These are phyloP conservation scores for Debaryomycetaceae sp. DNA, from an alignment of 1,139 yeast species.

Conservation along the genomic window DNA sequence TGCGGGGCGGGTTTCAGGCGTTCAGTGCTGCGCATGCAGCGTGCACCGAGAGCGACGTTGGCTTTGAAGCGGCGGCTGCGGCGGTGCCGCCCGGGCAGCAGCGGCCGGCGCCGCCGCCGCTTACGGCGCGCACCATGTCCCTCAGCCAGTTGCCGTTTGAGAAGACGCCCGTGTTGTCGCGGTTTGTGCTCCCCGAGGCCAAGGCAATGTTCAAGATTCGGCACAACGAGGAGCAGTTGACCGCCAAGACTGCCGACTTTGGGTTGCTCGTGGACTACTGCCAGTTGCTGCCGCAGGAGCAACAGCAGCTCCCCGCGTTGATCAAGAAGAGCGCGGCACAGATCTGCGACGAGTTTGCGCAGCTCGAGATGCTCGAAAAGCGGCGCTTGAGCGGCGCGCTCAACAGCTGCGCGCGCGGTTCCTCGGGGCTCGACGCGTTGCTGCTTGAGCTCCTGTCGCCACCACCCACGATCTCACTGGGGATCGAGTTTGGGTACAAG, in stretches of 20 bases:
- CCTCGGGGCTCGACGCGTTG: constrained; percentile 9
- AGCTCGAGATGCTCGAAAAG: constrained; percentile 29
- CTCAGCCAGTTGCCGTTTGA: constrained; percentile 7
- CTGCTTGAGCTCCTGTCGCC: constrained; percentile 10
- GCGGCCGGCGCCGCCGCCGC: constrained; percentile 6
- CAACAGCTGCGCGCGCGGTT: constrained; percentile 8
- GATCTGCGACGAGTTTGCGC: constrained; percentile 22
- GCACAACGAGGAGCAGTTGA: constrained; percentile 36
- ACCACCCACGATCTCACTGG: constrained; percentile 35
- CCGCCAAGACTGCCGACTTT: constrained; percentile 6
- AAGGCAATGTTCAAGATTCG: constrained; percentile 30
- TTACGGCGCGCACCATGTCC: constrained; percentile 4
- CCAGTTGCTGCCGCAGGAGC: constrained; percentile 7
- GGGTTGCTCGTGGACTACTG: constrained; percentile 6
- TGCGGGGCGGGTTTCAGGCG: constrained; percentile 21
- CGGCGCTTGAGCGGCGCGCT: constrained; percentile 28
- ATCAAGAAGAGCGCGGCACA: constrained; percentile 15
- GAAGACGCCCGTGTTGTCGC: constrained; percentile 26
- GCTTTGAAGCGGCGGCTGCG: constrained; percentile 1
- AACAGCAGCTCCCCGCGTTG: constrained; percentile 23
- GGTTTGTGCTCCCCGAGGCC: constrained; percentile 23
- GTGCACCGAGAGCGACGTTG: constrained; percentile 11
- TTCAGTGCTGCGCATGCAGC: constrained; percentile 21
- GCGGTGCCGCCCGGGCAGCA: constrained; percentile 3
- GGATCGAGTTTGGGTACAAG: constrained; percentile 71